These are phyloP conservation scores for Vigna radiata DNA, from an alignment of 306 rosid genomes.

Conservation along the genomic window DNA sequence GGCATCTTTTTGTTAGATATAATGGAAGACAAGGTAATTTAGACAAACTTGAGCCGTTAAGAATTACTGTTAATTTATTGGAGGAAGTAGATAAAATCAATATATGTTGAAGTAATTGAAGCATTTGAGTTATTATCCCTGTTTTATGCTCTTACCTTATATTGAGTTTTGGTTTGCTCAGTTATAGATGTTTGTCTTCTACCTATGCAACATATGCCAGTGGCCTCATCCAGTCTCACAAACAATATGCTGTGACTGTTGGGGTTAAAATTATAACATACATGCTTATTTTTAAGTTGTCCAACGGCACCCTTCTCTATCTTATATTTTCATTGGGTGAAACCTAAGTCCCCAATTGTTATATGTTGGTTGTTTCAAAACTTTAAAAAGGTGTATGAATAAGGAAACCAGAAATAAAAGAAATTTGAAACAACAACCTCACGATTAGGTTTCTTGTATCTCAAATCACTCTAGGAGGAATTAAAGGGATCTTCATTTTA, in stretches of 20 bases:
- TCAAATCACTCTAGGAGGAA: conserved; percentile 12
- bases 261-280: conserved; percentile 29
- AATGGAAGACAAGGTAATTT: conserved; percentile 62
- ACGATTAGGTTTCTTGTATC: conserved; percentile 27
- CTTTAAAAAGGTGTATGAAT: conserved; percentile 25
- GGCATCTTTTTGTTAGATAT: conserved; percentile 52
- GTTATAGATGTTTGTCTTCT: conserved; percentile 32
- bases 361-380: conserved; percentile 35
- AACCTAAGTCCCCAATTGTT: conserved; percentile 9
- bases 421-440: conserved; percentile 21
- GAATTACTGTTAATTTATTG: conserved; percentile 1
- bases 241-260: conserved; percentile 1
- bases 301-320: not conserved
- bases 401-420: not conserved
- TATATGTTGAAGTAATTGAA: conserved; percentile 16
- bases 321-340: conserved; percentile 1
- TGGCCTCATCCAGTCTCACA: conserved; percentile 26
- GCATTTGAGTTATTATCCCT: conserved; percentile 24
- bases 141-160: conserved; percentile 7
- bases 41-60: conserved; percentile 31
- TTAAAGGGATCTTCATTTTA: conserved; percentile 10
- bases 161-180: conserved; percentile 1
- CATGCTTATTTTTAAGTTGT: conserved; percentile 14
- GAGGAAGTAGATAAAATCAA: not conserved
- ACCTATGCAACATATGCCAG: not conserved